Evolutionary conservation across 108 stramenopile genomes (phyloP).

Genomic region (Pinguiococcus pyrenoidosus): DNA sequence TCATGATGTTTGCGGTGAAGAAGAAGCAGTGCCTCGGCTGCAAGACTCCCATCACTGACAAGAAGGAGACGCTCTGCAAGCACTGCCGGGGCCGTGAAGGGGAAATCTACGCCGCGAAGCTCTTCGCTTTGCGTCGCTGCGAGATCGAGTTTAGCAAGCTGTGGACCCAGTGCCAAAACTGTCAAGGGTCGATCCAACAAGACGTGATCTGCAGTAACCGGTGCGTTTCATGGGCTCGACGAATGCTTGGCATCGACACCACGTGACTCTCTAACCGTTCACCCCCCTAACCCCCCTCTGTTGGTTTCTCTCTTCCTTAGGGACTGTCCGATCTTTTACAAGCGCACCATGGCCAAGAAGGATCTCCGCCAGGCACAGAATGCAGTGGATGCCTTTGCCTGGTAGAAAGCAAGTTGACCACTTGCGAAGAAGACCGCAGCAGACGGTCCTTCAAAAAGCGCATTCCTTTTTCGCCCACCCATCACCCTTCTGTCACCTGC

Average conservation of each 20-base stretch:
- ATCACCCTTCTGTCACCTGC: too few species aligned
- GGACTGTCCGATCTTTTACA: conserved; percentile 95
- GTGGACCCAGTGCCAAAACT: conserved; percentile 86
- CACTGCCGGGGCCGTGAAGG: conserved; percentile 68
- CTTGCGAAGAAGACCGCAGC: too few species aligned
- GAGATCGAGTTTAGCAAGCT: conserved; percentile 63
- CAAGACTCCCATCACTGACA: conserved; percentile 64
- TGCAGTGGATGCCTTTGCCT: conserved; percentile 74
- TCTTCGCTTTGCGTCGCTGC: conserved; percentile 58
- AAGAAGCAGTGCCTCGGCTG: conserved; percentile 72
- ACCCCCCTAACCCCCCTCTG: neutral
- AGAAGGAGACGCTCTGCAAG: conserved; percentile 65
- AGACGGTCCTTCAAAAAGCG: too few species aligned
- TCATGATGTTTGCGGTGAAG: conserved; percentile 66
- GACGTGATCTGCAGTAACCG: conserved; percentile 1
- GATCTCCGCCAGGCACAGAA: conserved; percentile 79
- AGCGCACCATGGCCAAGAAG: conserved; percentile 91
- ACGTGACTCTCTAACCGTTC: neutral
- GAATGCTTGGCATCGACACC: neutral
- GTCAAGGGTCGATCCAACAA: conserved; percentile 92
- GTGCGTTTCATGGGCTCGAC: neutral
- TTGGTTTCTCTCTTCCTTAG: conserved; percentile 34
- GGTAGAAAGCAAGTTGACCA: too few species aligned
- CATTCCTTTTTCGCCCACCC: too few species aligned
- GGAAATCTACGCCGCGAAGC: conserved; percentile 78